A percentile compares a stretch with the other conserved stretches of the same genome.
phyloP scores from a whole-genome alignment of 208 protist genomes.

The Leishmania tropica region DNA sequence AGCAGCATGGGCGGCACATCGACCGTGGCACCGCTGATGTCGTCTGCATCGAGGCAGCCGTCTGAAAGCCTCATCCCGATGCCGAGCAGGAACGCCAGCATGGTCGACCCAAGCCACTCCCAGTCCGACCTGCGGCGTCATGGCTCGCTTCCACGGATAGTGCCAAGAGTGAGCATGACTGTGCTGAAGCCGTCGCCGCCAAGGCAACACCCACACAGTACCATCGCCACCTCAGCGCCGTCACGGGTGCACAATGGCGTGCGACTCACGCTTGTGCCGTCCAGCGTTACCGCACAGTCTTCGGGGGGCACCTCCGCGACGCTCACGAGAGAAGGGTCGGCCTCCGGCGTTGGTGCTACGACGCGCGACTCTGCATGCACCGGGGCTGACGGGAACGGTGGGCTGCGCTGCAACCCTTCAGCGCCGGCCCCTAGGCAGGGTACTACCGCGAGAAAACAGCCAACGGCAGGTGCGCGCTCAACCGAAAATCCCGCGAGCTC shows the following conservation, averaged over 20 bases:
- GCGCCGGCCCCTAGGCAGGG: background rate
- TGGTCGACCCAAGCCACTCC: constrained; percentile 10
- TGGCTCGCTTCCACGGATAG: constrained; percentile 13
- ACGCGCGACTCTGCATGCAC: background rate
- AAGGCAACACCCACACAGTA: background rate
- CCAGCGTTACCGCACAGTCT: background rate
- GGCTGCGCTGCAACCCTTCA: constrained; percentile 1
- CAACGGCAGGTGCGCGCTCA: background rate
- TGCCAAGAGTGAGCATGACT: background rate
- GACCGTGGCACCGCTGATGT: background rate
- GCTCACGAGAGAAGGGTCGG: background rate
- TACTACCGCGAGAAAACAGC: too few relatives aligned
- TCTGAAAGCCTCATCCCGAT: constrained; percentile 2
- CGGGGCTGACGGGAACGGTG: background rate
- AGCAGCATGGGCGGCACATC: background rate
- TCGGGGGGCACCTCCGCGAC: background rate
- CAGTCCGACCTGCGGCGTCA: constrained; percentile 11
- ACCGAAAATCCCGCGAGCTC: background rate
- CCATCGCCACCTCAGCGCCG: background rate
- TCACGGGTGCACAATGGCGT: background rate
- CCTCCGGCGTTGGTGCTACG: background rate
- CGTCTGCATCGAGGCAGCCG: background rate
- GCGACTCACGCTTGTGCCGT: background rate
- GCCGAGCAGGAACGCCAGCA: background rate
- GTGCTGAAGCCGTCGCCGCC: background rate